phyloP scores from a whole-genome alignment of 1,284 basidiomycete genomes.

The Kwoniella shivajii region DNA sequence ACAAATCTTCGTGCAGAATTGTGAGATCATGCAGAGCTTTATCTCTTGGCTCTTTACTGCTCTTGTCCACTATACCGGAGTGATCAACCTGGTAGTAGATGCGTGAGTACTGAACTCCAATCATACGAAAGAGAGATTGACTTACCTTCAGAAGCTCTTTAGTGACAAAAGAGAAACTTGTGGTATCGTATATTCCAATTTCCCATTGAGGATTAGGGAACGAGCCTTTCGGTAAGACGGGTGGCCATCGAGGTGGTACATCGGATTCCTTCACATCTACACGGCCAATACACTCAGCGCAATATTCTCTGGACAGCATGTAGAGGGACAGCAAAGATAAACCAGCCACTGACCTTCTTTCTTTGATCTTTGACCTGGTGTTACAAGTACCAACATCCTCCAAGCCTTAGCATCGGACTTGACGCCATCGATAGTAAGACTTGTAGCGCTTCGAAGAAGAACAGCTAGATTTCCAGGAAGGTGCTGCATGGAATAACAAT shows the following conservation, averaged over 20 bases:
- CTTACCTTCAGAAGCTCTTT: slow-evolving; percentile 69
- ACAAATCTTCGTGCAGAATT: slow-evolving; percentile 60
- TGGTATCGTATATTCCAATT: slow-evolving; percentile 66
- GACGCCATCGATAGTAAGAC: slow-evolving; percentile 52
- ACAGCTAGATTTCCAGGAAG: slow-evolving; percentile 75
- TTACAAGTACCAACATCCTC: slow-evolving; percentile 71
- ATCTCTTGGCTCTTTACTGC: slow-evolving; percentile 59
- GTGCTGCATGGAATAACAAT: slow-evolving; percentile 60
- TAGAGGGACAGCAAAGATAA: background rate
- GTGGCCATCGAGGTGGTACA: slow-evolving; percentile 76
- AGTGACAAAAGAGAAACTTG: slow-evolving; percentile 78
- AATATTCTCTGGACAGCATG: background rate
- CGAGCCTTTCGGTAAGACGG: slow-evolving; percentile 58
- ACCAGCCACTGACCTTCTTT: slow-evolving; percentile 59
- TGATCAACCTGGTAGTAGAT: slow-evolving; percentile 63
- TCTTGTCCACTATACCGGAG: slow-evolving; percentile 58
- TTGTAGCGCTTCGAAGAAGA: slow-evolving; percentile 70
- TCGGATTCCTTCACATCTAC: slow-evolving; percentile 64
- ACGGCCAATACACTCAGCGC: background rate
- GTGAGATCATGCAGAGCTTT: slow-evolving; percentile 56
- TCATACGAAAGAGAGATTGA: background rate
- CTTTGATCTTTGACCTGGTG: slow-evolving; percentile 63
- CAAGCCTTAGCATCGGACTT: slow-evolving; percentile 62
- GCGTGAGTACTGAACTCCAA: background rate
- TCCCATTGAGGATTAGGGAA: slow-evolving; percentile 69